Conservation (phyloP, 129 eudicot genomes). For the Smallanthus sonchifolius region DNA sequence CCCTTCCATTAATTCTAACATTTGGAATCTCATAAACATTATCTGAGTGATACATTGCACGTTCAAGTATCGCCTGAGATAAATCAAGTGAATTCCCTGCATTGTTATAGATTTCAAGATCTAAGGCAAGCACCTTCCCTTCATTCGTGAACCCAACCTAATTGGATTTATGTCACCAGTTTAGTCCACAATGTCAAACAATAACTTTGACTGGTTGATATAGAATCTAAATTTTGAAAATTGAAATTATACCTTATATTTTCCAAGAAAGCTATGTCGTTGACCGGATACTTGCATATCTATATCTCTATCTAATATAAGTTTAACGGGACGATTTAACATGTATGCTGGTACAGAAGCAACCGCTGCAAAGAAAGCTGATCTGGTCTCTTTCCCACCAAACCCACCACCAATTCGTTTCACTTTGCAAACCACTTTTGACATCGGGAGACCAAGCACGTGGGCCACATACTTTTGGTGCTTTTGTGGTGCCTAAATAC, state of each 20-base stretch:
- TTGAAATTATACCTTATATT: constrained; percentile 66
- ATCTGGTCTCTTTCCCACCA: constrained; percentile 96
- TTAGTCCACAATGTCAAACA: constrained; percentile 1
- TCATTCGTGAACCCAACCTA: constrained; percentile 92
- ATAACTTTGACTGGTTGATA: background rate
- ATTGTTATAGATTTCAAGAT: constrained; percentile 82
- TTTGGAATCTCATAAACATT: constrained; percentile 94
- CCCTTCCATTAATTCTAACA: constrained; percentile 64
- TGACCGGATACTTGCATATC: constrained; percentile 92
- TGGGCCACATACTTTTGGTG: constrained; percentile 89
- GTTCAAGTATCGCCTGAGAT: constrained; percentile 83
- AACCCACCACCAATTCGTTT: constrained; percentile 99
- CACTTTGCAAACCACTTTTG: constrained; percentile 95
- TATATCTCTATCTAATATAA: constrained; percentile 80
- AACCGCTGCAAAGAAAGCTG: constrained; percentile 77
- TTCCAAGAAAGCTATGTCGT: constrained; percentile 98
- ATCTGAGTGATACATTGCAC: constrained; percentile 85
- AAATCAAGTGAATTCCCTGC: constrained; percentile 94
- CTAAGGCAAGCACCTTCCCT: constrained; percentile 83
- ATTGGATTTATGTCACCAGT: background rate
- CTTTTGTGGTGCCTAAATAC: constrained; percentile 84
- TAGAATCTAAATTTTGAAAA: background rate
- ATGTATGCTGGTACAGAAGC: constrained; percentile 81
- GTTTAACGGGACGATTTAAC: constrained; percentile 82
- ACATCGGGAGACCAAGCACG: constrained; percentile 98